Evolutionary conservation across 192 early-diverging fungal genomes (phyloP).

Genomic region (Mortierella claussenii): DNA sequence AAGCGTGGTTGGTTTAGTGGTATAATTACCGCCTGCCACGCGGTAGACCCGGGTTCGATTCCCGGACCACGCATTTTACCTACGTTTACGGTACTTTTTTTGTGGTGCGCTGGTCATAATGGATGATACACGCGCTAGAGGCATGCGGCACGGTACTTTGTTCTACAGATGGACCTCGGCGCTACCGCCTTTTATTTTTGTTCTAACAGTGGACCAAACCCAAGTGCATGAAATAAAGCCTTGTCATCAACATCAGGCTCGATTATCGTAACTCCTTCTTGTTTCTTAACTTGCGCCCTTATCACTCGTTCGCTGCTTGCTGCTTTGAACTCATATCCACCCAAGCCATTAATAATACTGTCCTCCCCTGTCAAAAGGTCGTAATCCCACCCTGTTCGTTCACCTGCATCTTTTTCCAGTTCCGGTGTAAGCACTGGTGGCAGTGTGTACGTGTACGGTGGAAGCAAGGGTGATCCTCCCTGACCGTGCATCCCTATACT

Average conservation of each 20-base stretch:
- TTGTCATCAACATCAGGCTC: constrained; percentile 17
- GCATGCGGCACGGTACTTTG: too few relatives aligned
- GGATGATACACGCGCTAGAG: too few relatives aligned
- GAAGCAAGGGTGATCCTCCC: not conserved
- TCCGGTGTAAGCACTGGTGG: not conserved
- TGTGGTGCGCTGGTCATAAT: too few relatives aligned
- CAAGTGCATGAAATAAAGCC: not conserved
- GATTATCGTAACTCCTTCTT: not conserved
- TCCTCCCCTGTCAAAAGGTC: too few relatives aligned
- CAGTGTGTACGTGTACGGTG: not conserved
- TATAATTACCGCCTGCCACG: constrained; percentile 80
- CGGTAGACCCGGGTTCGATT: constrained; percentile 82
- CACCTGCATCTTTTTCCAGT: not conserved
- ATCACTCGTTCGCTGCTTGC: not conserved
- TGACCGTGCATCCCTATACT: not conserved
- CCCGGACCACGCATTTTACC: constrained; percentile 69
- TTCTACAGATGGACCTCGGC: not conserved
- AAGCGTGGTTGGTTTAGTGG: constrained; percentile 74
- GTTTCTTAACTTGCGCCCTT: not conserved
- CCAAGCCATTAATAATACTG: not conserved
- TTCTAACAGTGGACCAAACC: not conserved
- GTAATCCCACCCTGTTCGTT: not conserved
- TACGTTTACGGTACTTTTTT: too few relatives aligned
- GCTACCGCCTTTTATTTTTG: not conserved
- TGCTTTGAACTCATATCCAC: not conserved